Base-by-base conservation (phyloP, 2,329 filamentous ascomycete genomes). In the Colletotrichum noveboracense region DNA sequence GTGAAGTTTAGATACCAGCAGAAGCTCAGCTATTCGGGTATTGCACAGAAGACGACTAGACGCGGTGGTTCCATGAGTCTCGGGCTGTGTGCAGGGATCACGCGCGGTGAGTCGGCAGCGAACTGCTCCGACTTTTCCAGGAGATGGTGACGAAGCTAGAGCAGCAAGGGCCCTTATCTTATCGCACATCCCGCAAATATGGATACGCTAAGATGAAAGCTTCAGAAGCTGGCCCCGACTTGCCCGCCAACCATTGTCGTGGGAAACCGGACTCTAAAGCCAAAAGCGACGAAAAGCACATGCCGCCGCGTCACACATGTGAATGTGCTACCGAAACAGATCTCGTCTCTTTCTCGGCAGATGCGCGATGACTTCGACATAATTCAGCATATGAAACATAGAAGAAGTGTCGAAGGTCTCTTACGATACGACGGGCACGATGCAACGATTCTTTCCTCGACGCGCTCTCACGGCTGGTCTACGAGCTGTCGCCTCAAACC, bases 111-210 rank as follows among this genome's bases (percentile, higher is more conserved):
- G 58, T 74, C 71, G 71, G 71, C 66, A 66, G 56, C 38, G 18
- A 64, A 48, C 56, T 74, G 34, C 60, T 60, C 60, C 66, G 67
- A 66, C 60, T 38, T 70, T 70, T 64, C 18, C n/a, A 30, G 28
- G n/a, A n/a, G 60, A 21, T 18, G 30, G 30, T 64, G n/a, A 52
- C 43, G n/a, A 64, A n/a, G 58, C 58, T 32, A 32, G 28, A 36
- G 30, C 30, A 62, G 24, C 56, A 55, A 68, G 52, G 30, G 18
- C 14, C 34, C 43, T 72, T 71, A 75, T 75, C 72, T 75, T 75
- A 75, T 75, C 72, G 36, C 21, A 21, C 21, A n/a, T 55, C 21
- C 7, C 66, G 18, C 43, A 65, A 65, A 70, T 58, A 34, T 34
- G 21, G 18, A 14, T 60, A 12, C n/a, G 30, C 64, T 66, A 62